Base-by-base conservation (phyloP, 1,139 yeast genomes). In the Yamadazyma triangularis region DNA sequence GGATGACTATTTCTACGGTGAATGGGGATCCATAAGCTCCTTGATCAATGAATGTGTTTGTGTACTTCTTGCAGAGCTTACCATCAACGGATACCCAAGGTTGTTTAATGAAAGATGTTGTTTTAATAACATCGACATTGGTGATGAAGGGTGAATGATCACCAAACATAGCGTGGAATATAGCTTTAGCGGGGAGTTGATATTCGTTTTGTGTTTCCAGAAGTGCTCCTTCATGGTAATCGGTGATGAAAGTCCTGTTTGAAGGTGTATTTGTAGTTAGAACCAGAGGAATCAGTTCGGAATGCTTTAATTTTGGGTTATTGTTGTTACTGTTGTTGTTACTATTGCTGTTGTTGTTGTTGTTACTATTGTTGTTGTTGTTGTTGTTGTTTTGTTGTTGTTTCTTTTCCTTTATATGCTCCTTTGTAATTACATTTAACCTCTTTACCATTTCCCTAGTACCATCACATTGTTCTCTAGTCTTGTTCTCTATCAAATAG, bases 141-240 rank as follows among this genome's bases (percentile, higher is more conserved):
- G 44, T 50, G 19, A 65, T 44, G 6, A 60, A 29, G 9, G 38
- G 45, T 0, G 96, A 84, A 31, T 73, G 69, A 42, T 88, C 94
- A 12, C 98, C 98, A 48, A 85, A 76, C 37, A 91, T 53, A 1
- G 81, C 67, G 53, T 88, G 95, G 52, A 86, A 82, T 15, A 91
- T 50, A 0, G 95, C 95, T 46, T 84, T 87, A 0, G 96, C 81
- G 0, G 93, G 82, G 8, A 82, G 54, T 27, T 71, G 68, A 49
- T 73, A 81, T 1, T 56, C 62, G 9, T 60, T 48, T 8, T 47
- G 55, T 25, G 53, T 38, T 6, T 50, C n/a, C 4, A 45, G 33
- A 4, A 36, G 18, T 25, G 45, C 45, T 4, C 51, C 52, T 8
- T 42, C 42, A 4, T 48, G 37, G 33, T 45, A 60, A 31, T 58